Base-by-base conservation (phyloP, 2,329 filamentous ascomycete genomes). In the Aspergillus clavatus region DNA sequence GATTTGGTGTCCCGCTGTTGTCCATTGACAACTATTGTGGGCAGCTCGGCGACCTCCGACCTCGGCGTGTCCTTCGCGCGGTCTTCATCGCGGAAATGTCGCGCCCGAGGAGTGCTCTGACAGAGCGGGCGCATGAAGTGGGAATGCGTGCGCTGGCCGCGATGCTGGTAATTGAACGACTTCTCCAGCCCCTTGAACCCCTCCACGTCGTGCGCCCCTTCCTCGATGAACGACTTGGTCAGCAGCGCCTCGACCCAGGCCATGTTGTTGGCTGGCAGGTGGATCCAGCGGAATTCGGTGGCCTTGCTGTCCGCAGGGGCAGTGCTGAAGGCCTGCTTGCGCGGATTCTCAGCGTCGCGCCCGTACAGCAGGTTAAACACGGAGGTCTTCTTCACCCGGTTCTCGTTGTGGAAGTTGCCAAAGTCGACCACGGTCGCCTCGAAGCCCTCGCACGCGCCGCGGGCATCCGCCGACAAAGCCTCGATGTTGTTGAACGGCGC, bases 211-310 rank as follows among this genome's bases (percentile, higher is more conserved):
- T 73, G 72, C 12, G 76, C 74, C 0, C 79, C 79, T 28, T 79
- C 77, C 58, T 84, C 81, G 26, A 84, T 78, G 52, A 84, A 84
- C 6, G 74, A 74, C 52, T 84, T 84, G 1, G 80, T 79, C n/a
- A 84, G 64, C 1, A 84, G 66, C 0, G 79, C 75, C 61, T 84
- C 80, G 4, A 80, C 75, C 81, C 81, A 84, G 1, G 76, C 74
- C 62, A 67, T 65, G 19, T 78, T 77, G 51, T 78, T 78, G 3
- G 74, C 74, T 4, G 75, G 75, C 5, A 78, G 61, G 61, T 78
- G 75, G 40, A 78, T 76, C 75, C 75, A 78, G 16, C 74, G 66
- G 42, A 77, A 77, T 33, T 73, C 67, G 4, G 72, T 72, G 31
- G 68, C 67, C 51, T 74, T 72, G 46, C 71, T 70, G 40, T 74